Evolutionary conservation across 352 stramenopile genomes (phyloP), one percentile per base, ranked within the genome.

Genomic region (Globisporangium paddicum): DNA sequence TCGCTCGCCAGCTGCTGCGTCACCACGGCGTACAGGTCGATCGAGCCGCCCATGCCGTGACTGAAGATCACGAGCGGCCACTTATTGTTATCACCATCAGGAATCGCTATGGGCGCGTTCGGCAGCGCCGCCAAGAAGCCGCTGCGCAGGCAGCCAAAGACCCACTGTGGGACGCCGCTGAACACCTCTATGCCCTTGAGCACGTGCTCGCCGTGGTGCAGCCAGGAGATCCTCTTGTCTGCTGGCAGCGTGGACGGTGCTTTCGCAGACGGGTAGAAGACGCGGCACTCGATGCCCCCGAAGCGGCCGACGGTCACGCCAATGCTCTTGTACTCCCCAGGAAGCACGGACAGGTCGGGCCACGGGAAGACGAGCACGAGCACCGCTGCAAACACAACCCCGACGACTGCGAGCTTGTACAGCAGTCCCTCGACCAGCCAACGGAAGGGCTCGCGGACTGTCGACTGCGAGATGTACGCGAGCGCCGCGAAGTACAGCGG

Each of bases 1-100:
- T 75, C 63, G 56, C 79, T 90, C n/a, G 79, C 77, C n/a, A 90
- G 71, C 54, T 85, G 56, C 64, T 90, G 74, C 50, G 79, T 78
- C 45, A 87, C 55, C 50, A 65, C 68, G 55, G 79, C 76, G 59
- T 90, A 90, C 28, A 90, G 55, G 60, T 87, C 79, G 14, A 90
- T 58, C 13, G 70, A 77, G 4, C 79, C 77, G 4, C 68, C 75
- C 9, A 90, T 58, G 1, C 79, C 79, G 58, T 90, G 79, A 40
- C 75, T 87, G 60, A 86, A 90, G 52, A 90, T 65, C 7, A 85
- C 62, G 7, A 87, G 37, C 0, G 79, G 75, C 77, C 77, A 90
- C 7, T 69, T 47, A n/a, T 49, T 28, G 25, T 52, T 28, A 11
- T 5, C 47, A 18, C 4, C 19, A 19, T 58, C 28, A 32, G 67